These are phyloP conservation scores for Suaeda aralocaspica DNA, from an alignment of 148 eudicot species.

Conservation along the genomic window DNA sequence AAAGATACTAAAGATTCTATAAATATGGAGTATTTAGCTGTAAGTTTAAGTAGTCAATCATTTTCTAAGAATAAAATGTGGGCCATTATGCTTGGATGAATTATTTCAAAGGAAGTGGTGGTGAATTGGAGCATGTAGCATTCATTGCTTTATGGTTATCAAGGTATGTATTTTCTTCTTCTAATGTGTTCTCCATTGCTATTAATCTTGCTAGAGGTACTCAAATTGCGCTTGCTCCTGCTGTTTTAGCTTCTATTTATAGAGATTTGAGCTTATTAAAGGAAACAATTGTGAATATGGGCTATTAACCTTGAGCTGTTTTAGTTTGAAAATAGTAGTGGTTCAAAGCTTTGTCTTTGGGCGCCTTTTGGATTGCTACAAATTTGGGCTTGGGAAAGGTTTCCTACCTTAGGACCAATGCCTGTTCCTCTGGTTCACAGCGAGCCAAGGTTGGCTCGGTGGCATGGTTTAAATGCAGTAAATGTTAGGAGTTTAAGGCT, in stretches of 20 bases:
- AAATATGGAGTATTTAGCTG: too few species aligned
- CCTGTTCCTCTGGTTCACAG: not conserved
- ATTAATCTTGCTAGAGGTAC: slow-evolving; percentile 27
- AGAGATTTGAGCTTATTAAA: slow-evolving; percentile 31
- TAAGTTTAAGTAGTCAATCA: too few species aligned
- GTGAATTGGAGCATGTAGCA: slow-evolving; percentile 34
- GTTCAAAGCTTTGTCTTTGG: slow-evolving; percentile 10
- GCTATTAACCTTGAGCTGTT: too few species aligned
- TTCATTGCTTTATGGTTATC: slow-evolving; percentile 40
- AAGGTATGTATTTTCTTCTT: slow-evolving; percentile 26
- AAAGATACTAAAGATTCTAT: slow-evolving; percentile 16
- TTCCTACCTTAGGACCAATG: slow-evolving; percentile 14
- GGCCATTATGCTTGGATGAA: slow-evolving; percentile 26
- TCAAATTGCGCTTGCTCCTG: slow-evolving; percentile 18
- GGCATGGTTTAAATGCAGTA: slow-evolving; percentile 18
- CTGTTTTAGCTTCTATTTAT: slow-evolving; percentile 34
- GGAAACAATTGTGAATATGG: not conserved
- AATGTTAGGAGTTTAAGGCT: not conserved
- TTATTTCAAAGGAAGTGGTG: slow-evolving; percentile 19
- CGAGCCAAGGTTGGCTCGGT: slow-evolving; percentile 25
- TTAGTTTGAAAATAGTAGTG: not conserved
- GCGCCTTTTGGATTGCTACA: slow-evolving; percentile 37
- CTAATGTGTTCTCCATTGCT: slow-evolving; percentile 23
- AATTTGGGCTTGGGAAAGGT: slow-evolving; percentile 26
- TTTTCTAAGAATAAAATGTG: too few species aligned